Evolutionary conservation across 2,329 filamentous ascomycete species (phyloP), one percentile per base, ranked within the genome.

Genomic region (Fusarium tanahbumbuense): DNA sequence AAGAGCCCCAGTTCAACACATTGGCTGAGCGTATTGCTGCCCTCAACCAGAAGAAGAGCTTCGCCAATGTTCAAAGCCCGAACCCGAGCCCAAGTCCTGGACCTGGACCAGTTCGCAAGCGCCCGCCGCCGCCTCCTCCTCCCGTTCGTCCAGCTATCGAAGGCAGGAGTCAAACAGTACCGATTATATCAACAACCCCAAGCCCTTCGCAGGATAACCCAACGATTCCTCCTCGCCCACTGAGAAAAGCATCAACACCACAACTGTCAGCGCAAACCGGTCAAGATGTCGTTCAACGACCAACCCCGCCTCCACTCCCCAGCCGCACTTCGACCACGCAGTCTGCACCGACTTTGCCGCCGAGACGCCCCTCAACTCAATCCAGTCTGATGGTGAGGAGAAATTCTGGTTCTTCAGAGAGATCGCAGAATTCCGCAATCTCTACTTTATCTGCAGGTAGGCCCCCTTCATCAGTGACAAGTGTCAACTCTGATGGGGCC

Each of bases 1-100:
- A 89, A 72, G 88, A 90, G 75, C 87, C 87, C 41, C 86, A 86
- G 66, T 90, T 88, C 77, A 88, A 82, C 62, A 86, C 85, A 10
- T 83, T 91, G 27, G 84, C 87, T 7, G 87, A 90, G 77, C 84
- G 89, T 55, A 91, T 91, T 67, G 88, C 88, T 12, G 89, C 89
- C 30, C 83, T 91, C 68, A 90, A 90, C 71, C 80, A 82, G 74
- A 85, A 90, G 77, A 87, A 87, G 78, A 87, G 86, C 81, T 87
- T 90, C 80, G 81, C 80, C 80, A 81, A 80, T 56, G 65, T 78
- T 27, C 59, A 55, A 57, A 64, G 42, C 34, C 34, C 34, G 2
- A 37, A n/a, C 13, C 79, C 80, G 27, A 76, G 79, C 16, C 79
- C 81, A 32, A 47, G 58, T 12, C 79, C 80, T 32, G 76, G 79